Conservation (phyloP, 2,329 filamentous ascomycete genomes). For the Aspergillus texensis region DNA sequence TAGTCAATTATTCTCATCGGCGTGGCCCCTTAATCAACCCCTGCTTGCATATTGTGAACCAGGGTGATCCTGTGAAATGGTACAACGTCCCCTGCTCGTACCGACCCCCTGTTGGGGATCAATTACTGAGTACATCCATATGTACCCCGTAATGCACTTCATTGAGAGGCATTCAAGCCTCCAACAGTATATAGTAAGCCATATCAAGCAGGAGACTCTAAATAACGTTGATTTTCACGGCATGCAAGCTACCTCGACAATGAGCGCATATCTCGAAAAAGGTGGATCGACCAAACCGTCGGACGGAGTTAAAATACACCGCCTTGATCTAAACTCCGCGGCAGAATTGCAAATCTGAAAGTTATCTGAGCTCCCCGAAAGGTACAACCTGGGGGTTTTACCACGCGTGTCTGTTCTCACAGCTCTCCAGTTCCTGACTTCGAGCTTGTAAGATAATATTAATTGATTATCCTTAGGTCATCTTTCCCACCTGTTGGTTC, state of each 20-base stretch:
- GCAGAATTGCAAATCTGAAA: conserved; percentile 19
- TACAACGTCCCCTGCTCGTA: not conserved
- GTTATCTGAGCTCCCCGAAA: conserved; percentile 4
- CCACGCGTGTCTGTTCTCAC: not conserved
- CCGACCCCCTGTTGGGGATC: not conserved
- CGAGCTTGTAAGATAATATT: not conserved
- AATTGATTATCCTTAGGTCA: not conserved
- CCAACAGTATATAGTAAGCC: not conserved
- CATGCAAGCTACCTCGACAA: not conserved
- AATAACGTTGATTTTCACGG: not conserved
- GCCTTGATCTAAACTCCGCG: conserved; percentile 18
- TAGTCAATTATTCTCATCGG: too few species aligned
- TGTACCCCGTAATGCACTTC: not conserved
- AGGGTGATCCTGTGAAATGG: not conserved
- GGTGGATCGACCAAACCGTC: too few species aligned
- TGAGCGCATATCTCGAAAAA: too few species aligned
- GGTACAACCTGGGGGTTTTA: conserved; percentile 5
- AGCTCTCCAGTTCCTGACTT: not conserved
- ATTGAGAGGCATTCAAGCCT: not conserved
- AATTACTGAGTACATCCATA: not conserved
- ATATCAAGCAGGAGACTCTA: not conserved
- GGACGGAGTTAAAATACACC: conserved; percentile 18
- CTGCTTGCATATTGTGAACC: not conserved
- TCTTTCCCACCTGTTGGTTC: not conserved
- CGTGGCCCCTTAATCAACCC: not conserved